phyloP scores from a whole-genome alignment of 1,284 basidiomycete genomes.

The Sporisorium graminicola region DNA sequence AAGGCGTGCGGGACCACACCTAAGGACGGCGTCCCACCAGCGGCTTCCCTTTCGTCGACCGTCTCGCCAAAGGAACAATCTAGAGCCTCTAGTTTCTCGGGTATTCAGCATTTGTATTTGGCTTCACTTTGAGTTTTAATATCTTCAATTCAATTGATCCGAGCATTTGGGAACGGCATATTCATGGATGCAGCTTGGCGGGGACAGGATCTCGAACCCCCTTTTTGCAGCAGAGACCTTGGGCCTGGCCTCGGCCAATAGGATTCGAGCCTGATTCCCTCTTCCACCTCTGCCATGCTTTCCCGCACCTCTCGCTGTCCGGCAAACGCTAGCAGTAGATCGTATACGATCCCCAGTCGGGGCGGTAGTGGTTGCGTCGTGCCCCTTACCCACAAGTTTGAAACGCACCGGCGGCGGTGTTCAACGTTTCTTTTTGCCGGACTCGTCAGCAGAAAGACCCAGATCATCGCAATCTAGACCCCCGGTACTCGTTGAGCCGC shows the following conservation, averaged over 20 bases:
- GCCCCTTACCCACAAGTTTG: not conserved
- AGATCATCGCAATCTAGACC: not conserved
- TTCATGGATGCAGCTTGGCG: too few relatives aligned
- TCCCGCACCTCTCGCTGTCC: too few relatives aligned
- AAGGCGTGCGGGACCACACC: slow-evolving; percentile 6
- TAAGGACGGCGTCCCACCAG: not conserved
- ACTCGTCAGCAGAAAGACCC: not conserved
- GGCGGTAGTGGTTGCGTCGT: not conserved
- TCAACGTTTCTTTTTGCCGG: not conserved
- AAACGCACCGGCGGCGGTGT: not conserved
- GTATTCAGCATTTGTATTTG: not conserved
- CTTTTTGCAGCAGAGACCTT: not conserved
- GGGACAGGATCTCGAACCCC: not conserved
- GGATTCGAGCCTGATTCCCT: not conserved
- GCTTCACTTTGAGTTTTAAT: too few relatives aligned
- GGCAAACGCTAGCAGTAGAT: too few relatives aligned
- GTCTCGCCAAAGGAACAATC: not conserved
- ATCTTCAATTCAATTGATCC: too few relatives aligned
- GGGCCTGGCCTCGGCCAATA: not conserved
- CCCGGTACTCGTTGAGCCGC: not conserved
- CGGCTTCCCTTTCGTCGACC: not conserved
- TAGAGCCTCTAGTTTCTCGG: slow-evolving; percentile 1
- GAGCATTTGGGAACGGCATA: too few relatives aligned
- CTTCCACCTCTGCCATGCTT: not conserved
- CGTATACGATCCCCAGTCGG: not conserved